Conservation (phyloP, 768 basidiomycete genomes). For the Mycena rosella region DNA sequence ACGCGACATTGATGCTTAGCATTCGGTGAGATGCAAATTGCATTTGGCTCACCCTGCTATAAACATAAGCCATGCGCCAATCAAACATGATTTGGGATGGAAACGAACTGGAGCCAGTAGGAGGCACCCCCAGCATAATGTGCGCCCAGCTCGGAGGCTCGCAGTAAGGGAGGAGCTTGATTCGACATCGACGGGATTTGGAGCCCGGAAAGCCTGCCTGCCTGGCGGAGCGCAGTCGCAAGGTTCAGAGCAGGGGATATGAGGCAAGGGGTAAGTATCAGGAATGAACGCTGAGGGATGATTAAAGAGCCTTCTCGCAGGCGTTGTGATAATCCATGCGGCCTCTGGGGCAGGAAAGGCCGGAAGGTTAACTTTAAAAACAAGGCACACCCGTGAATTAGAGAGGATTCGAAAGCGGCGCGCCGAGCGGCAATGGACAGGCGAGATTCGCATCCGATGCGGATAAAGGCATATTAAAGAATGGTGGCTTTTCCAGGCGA, state of each 20-base stretch:
- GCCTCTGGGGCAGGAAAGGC: neutral
- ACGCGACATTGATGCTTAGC: neutral
- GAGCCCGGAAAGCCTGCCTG: constrained; percentile 21
- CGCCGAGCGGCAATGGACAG: too few species aligned
- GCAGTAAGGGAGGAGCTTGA: too few species aligned
- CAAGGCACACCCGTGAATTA: constrained; percentile 5
- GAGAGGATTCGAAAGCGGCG: too few species aligned
- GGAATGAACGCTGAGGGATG: constrained; percentile 19
- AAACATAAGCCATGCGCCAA: neutral
- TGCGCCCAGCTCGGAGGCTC: neutral
- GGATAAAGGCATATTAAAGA: too few species aligned
- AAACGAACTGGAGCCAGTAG: neutral
- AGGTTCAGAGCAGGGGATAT: constrained; percentile 12
- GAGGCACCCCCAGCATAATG: neutral
- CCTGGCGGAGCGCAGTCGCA: constrained; percentile 12
- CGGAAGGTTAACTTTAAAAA: constrained; percentile 15
- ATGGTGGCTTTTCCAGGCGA: too few species aligned
- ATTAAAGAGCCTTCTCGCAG: constrained; percentile 23
- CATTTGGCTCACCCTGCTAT: neutral
- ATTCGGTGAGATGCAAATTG: too few species aligned
- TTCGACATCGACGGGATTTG: neutral
- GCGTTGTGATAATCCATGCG: neutral
- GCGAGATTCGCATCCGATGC: neutral
- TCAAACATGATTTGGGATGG: neutral
- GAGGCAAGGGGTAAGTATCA: constrained; percentile 1